Base-by-base conservation (phyloP, 2,329 filamentous ascomycete species). In the Cercospora nicotianae region DNA sequence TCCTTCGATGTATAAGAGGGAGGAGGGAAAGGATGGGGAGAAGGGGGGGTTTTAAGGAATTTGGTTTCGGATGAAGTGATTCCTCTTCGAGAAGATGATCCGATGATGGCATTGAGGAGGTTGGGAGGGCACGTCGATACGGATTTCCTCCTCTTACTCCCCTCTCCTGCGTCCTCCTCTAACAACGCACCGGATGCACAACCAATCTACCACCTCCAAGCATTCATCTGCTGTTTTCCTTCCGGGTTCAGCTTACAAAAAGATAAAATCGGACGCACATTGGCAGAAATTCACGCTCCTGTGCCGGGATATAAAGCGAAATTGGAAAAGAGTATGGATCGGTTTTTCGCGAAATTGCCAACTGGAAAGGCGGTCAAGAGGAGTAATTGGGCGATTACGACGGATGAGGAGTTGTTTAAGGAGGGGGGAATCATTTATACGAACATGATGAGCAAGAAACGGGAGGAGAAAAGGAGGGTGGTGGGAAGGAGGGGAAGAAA, bases 81-180 rank as follows among this genome's bases (percentile, higher is more conserved):
- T 3, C 81, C 83, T 0, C 74, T 83, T 8, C 62, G 42, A 7
- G 62, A 79, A 1, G 69, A 78, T 1, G 67, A 75, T 5, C 79
- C 81, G 0, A 68, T 77, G 7, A 71, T 75, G 26, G 83, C 84
- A 0, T 80, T 89, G 2, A 74, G 80, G 55, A 81, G 80, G 3
- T 76, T 90, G 0, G 83, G 82, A 31, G 77, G 79, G 10, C 84
- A 85, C 63, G 76, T 90, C 28, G 88, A 90, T 71, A 83, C 84
- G 57, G 88, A 90, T 64, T 86, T 89, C 73, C 77, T 90, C 3
- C 77, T 90, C 68, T 81, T 90, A 0, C 77, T 88, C 0, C 85
- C 85, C 0, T 79, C 80, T 26, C 70, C 65, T 8, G 7, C 28
- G n/a, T n/a, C n/a, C n/a, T n/a, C n/a, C n/a, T n/a, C n/a, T n/a